Evolutionary conservation across 768 basidiomycete genomes (phyloP).

Genomic region (Tricholoma terreum): DNA sequence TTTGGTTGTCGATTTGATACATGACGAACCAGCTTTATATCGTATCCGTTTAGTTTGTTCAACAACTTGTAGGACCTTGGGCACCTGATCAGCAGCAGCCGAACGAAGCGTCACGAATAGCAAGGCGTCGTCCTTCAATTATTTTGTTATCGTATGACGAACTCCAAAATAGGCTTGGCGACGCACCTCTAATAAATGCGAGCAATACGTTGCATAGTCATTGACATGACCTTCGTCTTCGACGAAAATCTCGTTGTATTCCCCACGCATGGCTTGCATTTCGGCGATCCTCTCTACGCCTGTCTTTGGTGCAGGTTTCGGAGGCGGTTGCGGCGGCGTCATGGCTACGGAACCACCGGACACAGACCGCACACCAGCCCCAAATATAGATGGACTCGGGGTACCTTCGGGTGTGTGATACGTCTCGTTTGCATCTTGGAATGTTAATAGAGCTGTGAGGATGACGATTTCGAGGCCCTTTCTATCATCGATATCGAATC

Average conservation of each 20-base stretch:
- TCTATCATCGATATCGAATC: conserved; percentile 81
- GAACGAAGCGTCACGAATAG: conserved; percentile 75
- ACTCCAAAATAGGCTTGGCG: background rate
- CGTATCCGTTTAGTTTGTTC: conserved; percentile 77
- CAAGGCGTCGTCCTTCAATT: conserved; percentile 69
- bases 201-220: conserved; percentile 72
- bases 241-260: conserved; percentile 73
- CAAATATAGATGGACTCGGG: background rate
- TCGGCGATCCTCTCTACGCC: conserved; percentile 71
- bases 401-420: conserved; percentile 35
- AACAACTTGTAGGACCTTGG: conserved; percentile 78
- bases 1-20: background rate
- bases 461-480: conserved; percentile 85
- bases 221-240: conserved; percentile 58
- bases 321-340: conserved; percentile 39
- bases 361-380: background rate
- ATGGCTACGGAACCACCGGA: background rate
- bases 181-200: conserved; percentile 57
- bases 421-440: conserved; percentile 65
- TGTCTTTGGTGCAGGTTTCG: conserved; percentile 60
- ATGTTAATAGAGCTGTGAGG: conserved; percentile 71
- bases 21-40: conserved; percentile 61
- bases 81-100: conserved; percentile 56
- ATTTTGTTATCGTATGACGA: background rate
- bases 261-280: conserved; percentile 61